phyloP scores from a whole-genome alignment of 495 filamentous ascomycete species.

The Parmelia sp. region DNA sequence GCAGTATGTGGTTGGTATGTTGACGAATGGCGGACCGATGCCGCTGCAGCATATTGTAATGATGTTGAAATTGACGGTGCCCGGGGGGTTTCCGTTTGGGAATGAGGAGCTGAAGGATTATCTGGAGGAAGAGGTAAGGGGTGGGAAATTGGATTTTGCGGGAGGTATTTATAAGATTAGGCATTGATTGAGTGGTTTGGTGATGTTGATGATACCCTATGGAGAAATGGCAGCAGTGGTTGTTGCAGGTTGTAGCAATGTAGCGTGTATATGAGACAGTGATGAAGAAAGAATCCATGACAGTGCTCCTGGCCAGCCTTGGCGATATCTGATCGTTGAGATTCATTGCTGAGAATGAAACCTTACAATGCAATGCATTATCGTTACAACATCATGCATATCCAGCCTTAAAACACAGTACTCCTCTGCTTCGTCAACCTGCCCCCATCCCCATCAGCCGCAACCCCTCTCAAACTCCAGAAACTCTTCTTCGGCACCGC shows the following conservation, averaged over 20 bases:
- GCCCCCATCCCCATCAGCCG: conserved; percentile 26
- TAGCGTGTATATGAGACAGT: not conserved
- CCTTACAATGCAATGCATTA: not conserved
- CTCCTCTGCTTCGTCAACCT: conserved; percentile 48
- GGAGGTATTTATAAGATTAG: conserved; percentile 64
- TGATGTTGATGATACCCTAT: conserved; percentile 1
- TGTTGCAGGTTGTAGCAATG: not conserved
- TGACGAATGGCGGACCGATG: conserved; percentile 85
- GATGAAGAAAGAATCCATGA: not conserved
- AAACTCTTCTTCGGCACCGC: conserved; percentile 45
- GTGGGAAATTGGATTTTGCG: conserved; percentile 62
- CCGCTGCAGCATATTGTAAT: conserved; percentile 72
- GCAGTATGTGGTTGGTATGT: conserved; percentile 88
- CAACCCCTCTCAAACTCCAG: conserved; percentile 35
- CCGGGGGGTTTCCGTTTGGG: conserved; percentile 78
- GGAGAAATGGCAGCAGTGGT: not conserved
- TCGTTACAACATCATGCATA: not conserved
- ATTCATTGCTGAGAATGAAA: not conserved
- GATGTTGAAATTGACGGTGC: conserved; percentile 88
- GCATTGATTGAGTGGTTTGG: conserved; percentile 13
- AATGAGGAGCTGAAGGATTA: conserved; percentile 73
- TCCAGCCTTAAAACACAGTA: conserved; percentile 43
- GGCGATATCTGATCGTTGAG: not conserved
- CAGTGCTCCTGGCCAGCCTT: not conserved
- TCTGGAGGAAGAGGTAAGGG: conserved; percentile 63